phyloP scores from a whole-genome alignment of 768 basidiomycete genomes.

The Boletus eberwhitei region DNA sequence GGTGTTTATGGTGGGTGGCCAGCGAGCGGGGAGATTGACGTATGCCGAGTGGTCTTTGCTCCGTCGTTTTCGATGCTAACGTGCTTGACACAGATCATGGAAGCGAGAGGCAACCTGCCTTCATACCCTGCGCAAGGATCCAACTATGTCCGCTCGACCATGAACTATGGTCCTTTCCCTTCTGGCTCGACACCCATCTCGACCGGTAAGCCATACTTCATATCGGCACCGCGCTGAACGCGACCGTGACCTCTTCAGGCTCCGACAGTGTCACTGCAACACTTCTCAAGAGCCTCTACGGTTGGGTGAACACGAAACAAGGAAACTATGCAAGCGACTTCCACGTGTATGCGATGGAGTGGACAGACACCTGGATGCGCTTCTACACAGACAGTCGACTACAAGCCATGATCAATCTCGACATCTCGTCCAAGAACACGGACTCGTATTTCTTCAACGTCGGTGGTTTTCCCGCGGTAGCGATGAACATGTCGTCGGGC shows the following conservation, averaged over 20 bases:
- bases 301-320: conserved; percentile 37
- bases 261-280: conserved; percentile 9
- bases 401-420: conserved; percentile 48
- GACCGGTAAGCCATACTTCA: conserved; percentile 11
- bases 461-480: conserved; percentile 50
- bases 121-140: conserved; percentile 41
- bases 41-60: conserved; percentile 27
- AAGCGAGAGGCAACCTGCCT: conserved; percentile 48
- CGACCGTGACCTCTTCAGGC: background rate
- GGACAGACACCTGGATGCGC: conserved; percentile 55
- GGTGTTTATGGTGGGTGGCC: conserved; percentile 44
- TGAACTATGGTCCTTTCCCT: conserved; percentile 66
- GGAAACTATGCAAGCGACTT: conserved; percentile 45
- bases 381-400: conserved; percentile 53
- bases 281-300: conserved; percentile 37
- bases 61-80: background rate
- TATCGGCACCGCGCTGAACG: background rate
- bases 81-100: conserved; percentile 43
- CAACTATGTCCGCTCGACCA: conserved; percentile 50
- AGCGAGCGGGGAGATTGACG: conserved; percentile 55
- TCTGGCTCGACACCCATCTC: conserved; percentile 32
- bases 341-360: conserved; percentile 57
- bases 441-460: conserved; percentile 50
- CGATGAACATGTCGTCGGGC: conserved; percentile 39
- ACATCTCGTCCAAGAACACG: conserved; percentile 39